phyloP scores from a whole-genome alignment of 2,329 filamentous ascomycete genomes.

The Aspergillus clavatus region DNA sequence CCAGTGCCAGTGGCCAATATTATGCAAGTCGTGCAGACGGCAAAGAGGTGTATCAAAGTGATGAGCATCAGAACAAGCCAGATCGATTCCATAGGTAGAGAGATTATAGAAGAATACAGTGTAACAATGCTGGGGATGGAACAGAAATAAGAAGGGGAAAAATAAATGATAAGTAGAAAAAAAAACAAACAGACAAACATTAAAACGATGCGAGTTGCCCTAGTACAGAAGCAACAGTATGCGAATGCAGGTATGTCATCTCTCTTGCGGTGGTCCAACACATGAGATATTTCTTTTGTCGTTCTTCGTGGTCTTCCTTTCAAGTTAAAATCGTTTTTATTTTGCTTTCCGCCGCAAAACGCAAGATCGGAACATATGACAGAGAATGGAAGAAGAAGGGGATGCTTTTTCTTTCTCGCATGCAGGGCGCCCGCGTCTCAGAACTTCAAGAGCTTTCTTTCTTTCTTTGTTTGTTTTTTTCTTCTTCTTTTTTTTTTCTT shows the following conservation, averaged over 20 bases:
- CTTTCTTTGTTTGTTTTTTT: no score
- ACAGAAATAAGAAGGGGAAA: conserved; percentile 14
- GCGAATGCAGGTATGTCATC: conserved; percentile 37
- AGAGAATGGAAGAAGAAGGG: conserved; percentile 7
- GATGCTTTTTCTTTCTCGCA: conserved; percentile 16
- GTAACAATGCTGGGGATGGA: conserved; percentile 6
- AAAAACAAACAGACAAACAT: conserved; percentile 17
- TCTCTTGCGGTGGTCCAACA: conserved; percentile 28
- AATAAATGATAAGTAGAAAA: no score
- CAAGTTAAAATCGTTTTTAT: conserved; percentile 20
- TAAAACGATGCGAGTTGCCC: conserved; percentile 31
- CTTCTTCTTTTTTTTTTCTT: no score
- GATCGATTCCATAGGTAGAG: conserved; percentile 7
- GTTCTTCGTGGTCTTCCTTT: conserved; percentile 35
- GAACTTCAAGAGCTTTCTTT: conserved; percentile 23
- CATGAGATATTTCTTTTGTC: conserved; percentile 28
- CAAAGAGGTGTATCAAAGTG: not conserved
- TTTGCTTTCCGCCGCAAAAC: conserved; percentile 21
- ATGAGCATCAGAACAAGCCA: not conserved
- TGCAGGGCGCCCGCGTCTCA: conserved; percentile 24
- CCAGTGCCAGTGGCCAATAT: not conserved
- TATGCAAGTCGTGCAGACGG: not conserved
- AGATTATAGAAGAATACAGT: conserved; percentile 13
- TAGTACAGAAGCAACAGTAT: conserved; percentile 33
- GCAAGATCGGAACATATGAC: conserved; percentile 12